These are phyloP conservation scores for Dictyostelium intermedium DNA, from an alignment of 78 protist genomes.

Conservation along the genomic window DNA sequence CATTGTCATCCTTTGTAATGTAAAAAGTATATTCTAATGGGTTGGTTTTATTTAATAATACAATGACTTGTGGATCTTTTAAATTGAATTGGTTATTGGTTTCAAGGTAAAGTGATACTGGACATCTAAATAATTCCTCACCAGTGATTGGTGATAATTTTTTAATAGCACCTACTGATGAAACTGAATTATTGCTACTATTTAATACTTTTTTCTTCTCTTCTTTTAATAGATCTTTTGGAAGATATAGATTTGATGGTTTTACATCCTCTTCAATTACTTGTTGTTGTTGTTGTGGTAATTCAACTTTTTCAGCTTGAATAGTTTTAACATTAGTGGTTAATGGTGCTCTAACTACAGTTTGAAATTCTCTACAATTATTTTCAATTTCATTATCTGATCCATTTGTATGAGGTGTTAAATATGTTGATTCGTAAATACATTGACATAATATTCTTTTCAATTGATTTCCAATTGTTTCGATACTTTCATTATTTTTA, in stretches of 20 bases:
- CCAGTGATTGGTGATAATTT: not conserved
- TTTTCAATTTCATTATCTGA: slow-evolving; percentile 23
- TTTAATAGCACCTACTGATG: not conserved
- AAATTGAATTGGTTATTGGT: slow-evolving; percentile 7
- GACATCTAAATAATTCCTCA: not conserved
- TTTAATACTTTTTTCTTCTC: not conserved
- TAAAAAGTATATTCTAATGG: slow-evolving; percentile 26
- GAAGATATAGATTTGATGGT: not conserved
- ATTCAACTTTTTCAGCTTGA: not conserved
- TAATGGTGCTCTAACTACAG: not conserved
- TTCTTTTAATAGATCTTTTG: not conserved
- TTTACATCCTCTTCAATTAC: not conserved
- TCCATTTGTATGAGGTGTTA: slow-evolving; percentile 22
- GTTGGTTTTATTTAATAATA: slow-evolving; percentile 1
- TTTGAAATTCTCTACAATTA: not conserved
- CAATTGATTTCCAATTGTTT: not conserved
- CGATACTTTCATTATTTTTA: not conserved
- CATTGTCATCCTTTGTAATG: not conserved
- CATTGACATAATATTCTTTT: slow-evolving; percentile 27
- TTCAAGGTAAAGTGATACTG: slow-evolving; percentile 40
- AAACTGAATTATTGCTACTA: not conserved
- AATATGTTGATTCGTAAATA: slow-evolving; percentile 39
- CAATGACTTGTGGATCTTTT: slow-evolving; percentile 20
- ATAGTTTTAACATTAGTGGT: slow-evolving; percentile 26
- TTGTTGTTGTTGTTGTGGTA: not conserved